phyloP scores from a whole-genome alignment of 805 yeast genomes.

The Starmerella tilneyi region DNA sequence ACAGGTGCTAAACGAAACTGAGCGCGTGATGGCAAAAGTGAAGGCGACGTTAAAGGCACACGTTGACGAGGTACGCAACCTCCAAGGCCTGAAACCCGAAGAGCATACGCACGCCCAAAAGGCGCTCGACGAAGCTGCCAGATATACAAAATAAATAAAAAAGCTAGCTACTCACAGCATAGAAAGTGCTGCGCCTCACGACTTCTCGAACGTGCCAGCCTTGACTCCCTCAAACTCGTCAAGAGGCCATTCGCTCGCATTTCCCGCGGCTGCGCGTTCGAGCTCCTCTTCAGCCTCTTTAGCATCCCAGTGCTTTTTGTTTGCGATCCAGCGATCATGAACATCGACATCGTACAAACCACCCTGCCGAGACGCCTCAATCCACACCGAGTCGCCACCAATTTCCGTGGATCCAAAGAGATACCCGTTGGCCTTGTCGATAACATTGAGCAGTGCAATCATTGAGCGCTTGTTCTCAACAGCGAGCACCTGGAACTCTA shows the following conservation, averaged over 20 bases:
- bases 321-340: constrained; percentile 92
- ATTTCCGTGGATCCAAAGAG: constrained; percentile 84
- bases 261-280: constrained; percentile 46
- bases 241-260: constrained; percentile 46
- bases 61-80: constrained; percentile 22
- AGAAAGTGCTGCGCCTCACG: neutral
- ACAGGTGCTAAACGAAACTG: constrained; percentile 47
- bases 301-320: constrained; percentile 66
- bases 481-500: constrained; percentile 77
- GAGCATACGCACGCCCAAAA: constrained; percentile 22
- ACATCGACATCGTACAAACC: constrained; percentile 52
- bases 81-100: constrained; percentile 23
- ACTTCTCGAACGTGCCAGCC: constrained; percentile 9
- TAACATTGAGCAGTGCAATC: constrained; percentile 65
- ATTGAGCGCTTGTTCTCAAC: constrained; percentile 87
- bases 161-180: neutral
- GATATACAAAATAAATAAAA: constrained; percentile 28
- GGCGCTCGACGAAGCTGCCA: constrained; percentile 30
- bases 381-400: constrained; percentile 97
- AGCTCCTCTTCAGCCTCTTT: constrained; percentile 35
- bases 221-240: constrained; percentile 22
- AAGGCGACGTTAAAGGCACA: constrained; percentile 35
- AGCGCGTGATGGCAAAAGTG: constrained; percentile 42
- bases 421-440: constrained; percentile 91
- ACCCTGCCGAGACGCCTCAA: constrained; percentile 83